Evolutionary conservation across 164 flowering plant species (phyloP), one percentile per base, ranked within the genome.

Genomic region (Chimonanthus salicifolius): DNA sequence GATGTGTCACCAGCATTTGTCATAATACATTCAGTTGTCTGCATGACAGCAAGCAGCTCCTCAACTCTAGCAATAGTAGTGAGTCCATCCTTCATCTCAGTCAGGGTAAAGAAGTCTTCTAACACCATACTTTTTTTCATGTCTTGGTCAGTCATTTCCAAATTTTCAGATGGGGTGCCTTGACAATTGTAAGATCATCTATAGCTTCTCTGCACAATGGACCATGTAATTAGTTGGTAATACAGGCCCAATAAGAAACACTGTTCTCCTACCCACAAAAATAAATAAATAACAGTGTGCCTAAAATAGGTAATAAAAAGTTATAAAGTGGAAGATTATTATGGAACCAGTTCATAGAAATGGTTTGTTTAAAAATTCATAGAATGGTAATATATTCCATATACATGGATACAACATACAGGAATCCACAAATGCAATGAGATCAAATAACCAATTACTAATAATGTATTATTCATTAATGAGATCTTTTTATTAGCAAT

Each of bases 61-160:
- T 86, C 89, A 74, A 95, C 94, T 72, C 94, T 88, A 69, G 85
- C 81, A 71, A 85, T 88, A 77, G 85, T 82, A 15, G 89, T 78
- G 47, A 95, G 88, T 78, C 98, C 99, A 83, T 88, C 91, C 79
- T 87, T 91, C 86, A 89, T 87, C 85, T 95, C 97, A 78, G 92
- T 79, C 73, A 86, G 81, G 75, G 94, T 91, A 78, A 95, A 88
- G 80, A 93, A 93, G 76, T 91, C 93, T 75, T 91, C 96, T 0
- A 91, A 87, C 9, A 88, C 83, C 98, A 92, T 92, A 63, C 64
- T 84, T 83, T 80, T 72, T 9, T 69, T 85, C 77, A 82, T 48
- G 82, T 48, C 69, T 76, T 64, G 77, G 20, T 20, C 45, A 68
- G 67, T 47, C 66, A 70, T 73, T 73, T 74, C 79, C 84, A 78